Evolutionary conservation across 2,329 filamentous ascomycete genomes (phyloP).

Genomic region (Talaromyces marneffei): DNA sequence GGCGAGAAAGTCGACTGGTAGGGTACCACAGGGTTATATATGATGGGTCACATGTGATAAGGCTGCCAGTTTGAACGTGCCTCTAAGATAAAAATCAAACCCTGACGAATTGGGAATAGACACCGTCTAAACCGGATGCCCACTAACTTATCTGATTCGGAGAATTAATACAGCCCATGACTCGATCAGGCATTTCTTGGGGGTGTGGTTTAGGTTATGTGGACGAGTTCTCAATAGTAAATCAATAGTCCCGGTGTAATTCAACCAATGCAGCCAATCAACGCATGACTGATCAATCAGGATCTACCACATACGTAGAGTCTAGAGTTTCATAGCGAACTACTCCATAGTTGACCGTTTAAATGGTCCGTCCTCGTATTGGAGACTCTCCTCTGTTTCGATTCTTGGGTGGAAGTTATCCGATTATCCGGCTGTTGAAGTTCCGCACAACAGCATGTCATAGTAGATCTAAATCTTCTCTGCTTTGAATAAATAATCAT

Average conservation of each 20-base stretch:
- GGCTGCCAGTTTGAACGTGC: not conserved
- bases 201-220: not conserved
- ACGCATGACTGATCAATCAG: not conserved
- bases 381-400: not conserved
- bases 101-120: not conserved
- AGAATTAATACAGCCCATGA: not conserved
- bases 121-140: not conserved
- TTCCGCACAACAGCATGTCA: no score
- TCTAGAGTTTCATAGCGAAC: not conserved
- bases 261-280: not conserved
- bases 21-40: not conserved
- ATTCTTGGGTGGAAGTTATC: not conserved
- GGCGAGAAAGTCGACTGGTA: not conserved
- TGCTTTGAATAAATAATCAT: not conserved
- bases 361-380: not conserved
- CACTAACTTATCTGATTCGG: not conserved
- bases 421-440: not conserved
- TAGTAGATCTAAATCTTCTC: not conserved
- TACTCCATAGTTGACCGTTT: not conserved
- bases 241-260: conserved; percentile 3
- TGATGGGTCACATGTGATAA: not conserved
- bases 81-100: not conserved
- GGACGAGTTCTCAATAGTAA: not conserved
- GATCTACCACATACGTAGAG: not conserved
- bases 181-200: not conserved